Evolutionary conservation across 441 rosid species (phyloP).

Genomic region (Melastoma candidum): DNA sequence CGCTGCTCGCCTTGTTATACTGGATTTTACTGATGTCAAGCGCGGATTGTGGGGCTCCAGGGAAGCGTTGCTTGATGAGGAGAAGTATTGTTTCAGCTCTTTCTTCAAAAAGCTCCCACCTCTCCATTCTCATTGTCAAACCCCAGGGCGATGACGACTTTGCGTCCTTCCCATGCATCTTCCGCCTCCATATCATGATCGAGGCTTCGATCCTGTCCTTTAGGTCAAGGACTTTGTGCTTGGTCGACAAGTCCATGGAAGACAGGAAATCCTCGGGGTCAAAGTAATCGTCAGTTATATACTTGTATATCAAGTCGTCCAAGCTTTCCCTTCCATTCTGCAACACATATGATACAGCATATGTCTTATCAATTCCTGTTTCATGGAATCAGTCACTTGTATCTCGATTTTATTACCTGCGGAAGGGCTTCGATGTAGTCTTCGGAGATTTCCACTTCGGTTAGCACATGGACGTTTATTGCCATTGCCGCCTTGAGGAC

Average conservation of each 20-base stretch:
- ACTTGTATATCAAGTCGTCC: constrained; percentile 65
- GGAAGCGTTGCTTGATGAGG: constrained; percentile 68
- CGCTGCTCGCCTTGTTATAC: constrained; percentile 46
- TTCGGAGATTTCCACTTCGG: constrained; percentile 89
- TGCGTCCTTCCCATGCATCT: constrained; percentile 71
- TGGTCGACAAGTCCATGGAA: constrained; percentile 68
- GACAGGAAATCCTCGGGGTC: constrained; percentile 68
- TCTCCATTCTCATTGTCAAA: constrained; percentile 73
- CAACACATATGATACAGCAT: no score
- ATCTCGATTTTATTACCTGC: constrained; percentile 35
- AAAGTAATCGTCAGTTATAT: constrained; percentile 73
- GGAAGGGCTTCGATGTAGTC: constrained; percentile 92
- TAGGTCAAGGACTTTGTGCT: constrained; percentile 81
- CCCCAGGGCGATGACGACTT: constrained; percentile 65
- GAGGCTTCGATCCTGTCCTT: constrained; percentile 96
- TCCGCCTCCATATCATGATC: constrained; percentile 81
- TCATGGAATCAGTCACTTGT: no score
- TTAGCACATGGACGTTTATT: constrained; percentile 80
- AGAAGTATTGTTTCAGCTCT: constrained; percentile 89
- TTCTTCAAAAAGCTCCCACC: constrained; percentile 87
- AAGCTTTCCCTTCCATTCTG: constrained; percentile 92
- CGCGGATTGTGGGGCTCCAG: constrained; percentile 81
- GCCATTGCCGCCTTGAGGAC: constrained; percentile 98
- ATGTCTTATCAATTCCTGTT: no score
- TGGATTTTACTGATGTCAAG: constrained; percentile 94